Percentiles rank a stretch among this genome's conserved stretches.
These are phyloP conservation scores for Blastobotrys aristatus DNA, from an alignment of 1,139 yeast genomes.

Conservation along the genomic window DNA sequence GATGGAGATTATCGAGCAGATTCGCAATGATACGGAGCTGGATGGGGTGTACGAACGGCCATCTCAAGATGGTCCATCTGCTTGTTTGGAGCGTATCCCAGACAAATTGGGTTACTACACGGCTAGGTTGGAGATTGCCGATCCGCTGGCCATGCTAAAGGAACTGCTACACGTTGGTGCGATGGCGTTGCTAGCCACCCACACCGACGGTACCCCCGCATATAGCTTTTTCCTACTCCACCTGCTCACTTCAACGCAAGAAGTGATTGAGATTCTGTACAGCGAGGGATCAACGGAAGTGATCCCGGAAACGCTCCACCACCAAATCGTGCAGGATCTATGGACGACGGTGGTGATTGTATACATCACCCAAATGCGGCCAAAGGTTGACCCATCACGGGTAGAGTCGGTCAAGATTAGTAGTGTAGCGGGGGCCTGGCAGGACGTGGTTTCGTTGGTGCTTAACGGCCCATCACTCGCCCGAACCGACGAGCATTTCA, in stretches of 20 bases:
- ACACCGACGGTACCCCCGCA: constrained; percentile 22
- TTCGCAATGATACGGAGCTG: constrained; percentile 22
- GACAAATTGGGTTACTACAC: constrained; percentile 21
- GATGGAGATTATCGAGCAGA: constrained; percentile 18
- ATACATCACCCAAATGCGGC: constrained; percentile 26
- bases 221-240: constrained; percentile 32
- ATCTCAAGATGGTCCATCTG: constrained; percentile 2
- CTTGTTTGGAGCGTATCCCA: constrained; percentile 13
- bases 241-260: constrained; percentile 31
- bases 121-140: constrained; percentile 18
- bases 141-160: constrained; percentile 19
- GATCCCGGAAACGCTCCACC: constrained; percentile 19
- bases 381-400: constrained; percentile 20
- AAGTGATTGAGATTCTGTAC: constrained; percentile 25
- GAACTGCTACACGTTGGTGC: constrained; percentile 24
- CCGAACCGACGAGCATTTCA: constrained; percentile 24
- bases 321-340: constrained; percentile 18
- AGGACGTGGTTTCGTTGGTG: constrained; percentile 20
- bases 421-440: constrained; percentile 21
- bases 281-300: constrained; percentile 14
- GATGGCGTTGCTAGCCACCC: constrained; percentile 26
- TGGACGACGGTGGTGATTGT: constrained; percentile 24
- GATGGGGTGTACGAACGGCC: constrained; percentile 15
- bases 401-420: constrained; percentile 14
- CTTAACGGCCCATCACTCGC: constrained; percentile 16